phyloP scores from a whole-genome alignment of 2,329 filamentous ascomycete species.

The Phialophora macrospora region DNA sequence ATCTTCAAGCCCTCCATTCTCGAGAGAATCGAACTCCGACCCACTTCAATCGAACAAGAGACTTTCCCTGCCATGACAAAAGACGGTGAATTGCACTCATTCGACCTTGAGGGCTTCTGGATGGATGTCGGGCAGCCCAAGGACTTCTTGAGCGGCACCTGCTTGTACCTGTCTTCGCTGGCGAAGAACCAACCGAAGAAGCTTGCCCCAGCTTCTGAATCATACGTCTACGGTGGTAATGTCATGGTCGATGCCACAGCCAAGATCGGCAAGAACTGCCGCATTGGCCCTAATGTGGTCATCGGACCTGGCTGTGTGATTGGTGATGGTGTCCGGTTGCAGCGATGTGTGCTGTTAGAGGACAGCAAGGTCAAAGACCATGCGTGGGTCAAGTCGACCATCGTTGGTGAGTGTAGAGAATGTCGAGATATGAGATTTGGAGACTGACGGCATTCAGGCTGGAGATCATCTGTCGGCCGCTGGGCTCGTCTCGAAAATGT shows the following conservation, averaged over 20 bases:
- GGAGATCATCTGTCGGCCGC: constrained; percentile 93
- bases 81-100: constrained; percentile 90
- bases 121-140: constrained; percentile 99
- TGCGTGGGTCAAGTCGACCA: constrained; percentile 98
- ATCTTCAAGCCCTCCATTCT: constrained; percentile 93
- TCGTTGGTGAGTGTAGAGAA: constrained; percentile 63
- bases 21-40: constrained; percentile 89
- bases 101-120: constrained; percentile 97
- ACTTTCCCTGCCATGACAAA: constrained; percentile 93
- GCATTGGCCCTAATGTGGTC: constrained; percentile 95
- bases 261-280: constrained; percentile 98
- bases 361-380: constrained; percentile 97
- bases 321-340: constrained; percentile 90
- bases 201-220: constrained; percentile 72
- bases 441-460: constrained; percentile 54
- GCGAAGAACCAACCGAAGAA: constrained; percentile 87
- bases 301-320: constrained; percentile 92
- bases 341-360: constrained; percentile 86
- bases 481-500: constrained; percentile 98
- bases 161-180: constrained; percentile 91
- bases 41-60: constrained; percentile 97
- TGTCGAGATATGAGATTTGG: background rate
- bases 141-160: constrained; percentile 95
- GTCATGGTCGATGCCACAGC: constrained; percentile 92
- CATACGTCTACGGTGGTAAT: constrained; percentile 90